Evolutionary conservation across 768 basidiomycete genomes (phyloP), one percentile per base, ranked within the genome.

Genomic region (Gyrodon lividus): DNA sequence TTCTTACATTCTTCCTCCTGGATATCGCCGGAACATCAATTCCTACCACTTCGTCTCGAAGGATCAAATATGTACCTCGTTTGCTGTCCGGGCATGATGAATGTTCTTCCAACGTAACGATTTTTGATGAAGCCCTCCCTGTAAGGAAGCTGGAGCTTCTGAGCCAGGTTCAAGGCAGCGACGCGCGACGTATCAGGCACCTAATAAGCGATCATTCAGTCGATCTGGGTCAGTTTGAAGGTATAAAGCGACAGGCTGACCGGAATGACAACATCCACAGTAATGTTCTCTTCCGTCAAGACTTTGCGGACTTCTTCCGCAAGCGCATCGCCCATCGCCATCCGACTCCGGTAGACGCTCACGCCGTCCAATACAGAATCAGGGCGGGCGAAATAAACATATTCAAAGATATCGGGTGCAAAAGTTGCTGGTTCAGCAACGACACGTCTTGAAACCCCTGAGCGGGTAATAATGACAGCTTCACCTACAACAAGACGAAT

Each of bases 31-130:
- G 44, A 39, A 48, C 13, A 30, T 43, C n/a, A 30, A 43, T 17
- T 16, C 24, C 2, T 14, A 20, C 23, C 2, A 37, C 46, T 10
- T 10, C 16, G n/a, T 35, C 3, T 12, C n/a, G 22, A 51, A 20
- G 23, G 22, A 35, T n/a, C 13, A 3, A 4, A 10, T 40, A 51
- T 56, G 35, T 62, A 83, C 91, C 94, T 83, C 85, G 92, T 89
- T 69, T 92, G 88, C 67, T 99, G 97, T 20, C 96, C 97, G 7
- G 97, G 96, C 97, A 99, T 99, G 72, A 99, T 98, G 68, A 99
- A 99, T 0, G 97, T 99, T 58, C 97, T 77, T 3, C 95, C 97
- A 28, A 98, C 93, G 71, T 99, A 99, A 30, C 97, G 84, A 69
- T 99, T 99, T 77, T 99, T 99, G 60, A 98, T 84, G 69, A 99